Base-by-base conservation (phyloP, 306 rosid genomes). In the Quercus glauca region DNA sequence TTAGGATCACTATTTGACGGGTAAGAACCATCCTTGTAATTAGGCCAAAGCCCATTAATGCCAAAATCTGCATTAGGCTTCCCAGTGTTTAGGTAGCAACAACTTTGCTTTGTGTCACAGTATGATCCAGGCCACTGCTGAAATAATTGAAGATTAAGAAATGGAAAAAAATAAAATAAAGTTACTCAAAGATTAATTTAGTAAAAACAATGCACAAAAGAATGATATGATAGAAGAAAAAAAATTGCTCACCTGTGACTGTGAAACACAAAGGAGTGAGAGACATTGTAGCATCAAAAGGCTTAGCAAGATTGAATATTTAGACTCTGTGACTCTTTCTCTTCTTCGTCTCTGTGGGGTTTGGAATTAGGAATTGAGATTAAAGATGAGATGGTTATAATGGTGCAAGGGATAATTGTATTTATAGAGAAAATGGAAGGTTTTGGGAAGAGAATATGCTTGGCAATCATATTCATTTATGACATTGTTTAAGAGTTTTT, bases 21-120 rank as follows among this genome's bases (percentile, higher is more conserved):
- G 78, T 87, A 90, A 3, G 87, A 43, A 0, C 97, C 97, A 84
- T 85, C 86, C 3, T 87, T 86, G 72, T 86, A 75, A 76, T 92
- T 94, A 37, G 97, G 98, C 97, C 98, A 91, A 0, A 94, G 84
- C 6, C 97, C 97, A 76, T 91, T 94, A 69, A 94, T 89, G 33
- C 93, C 79, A 63, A 92, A 94, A 85, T 91, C 97, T 13, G 91
- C 88, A 5, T 71, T 74, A 4, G 97, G 97, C 25, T 92, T 94
- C 12, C 98, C 93, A 13, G 84, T 81, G 68, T 81, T 78, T 19
- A 97, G 98, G 76, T 92, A 89, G 78, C 31, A 29, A 29, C 31
- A 29, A 29, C 31, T 29, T 29, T 29, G 33, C 33, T 29, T 29
- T 29, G 33, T 97, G 92, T 53, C 98, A 94, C 26, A 86, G 85